Evolutionary conservation across 306 rosid species (phyloP).

Genomic region (Psophocarpus tetragonolobus): DNA sequence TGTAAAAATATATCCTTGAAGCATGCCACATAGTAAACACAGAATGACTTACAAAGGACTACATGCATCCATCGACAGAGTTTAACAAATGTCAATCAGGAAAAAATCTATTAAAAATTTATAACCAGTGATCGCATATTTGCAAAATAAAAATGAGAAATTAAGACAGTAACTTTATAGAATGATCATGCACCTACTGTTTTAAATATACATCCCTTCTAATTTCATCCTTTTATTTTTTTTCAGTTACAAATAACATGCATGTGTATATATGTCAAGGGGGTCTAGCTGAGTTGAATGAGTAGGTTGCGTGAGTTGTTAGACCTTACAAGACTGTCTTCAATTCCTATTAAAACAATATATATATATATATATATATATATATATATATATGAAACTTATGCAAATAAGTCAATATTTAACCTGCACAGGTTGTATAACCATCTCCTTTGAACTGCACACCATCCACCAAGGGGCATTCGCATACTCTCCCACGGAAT

Average conservation of each 20-base stretch:
- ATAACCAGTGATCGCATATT: too few relatives aligned
- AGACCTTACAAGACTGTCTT: too few relatives aligned
- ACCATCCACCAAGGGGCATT: constrained; percentile 94
- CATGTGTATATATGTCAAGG: too few relatives aligned
- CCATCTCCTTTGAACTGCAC: constrained; percentile 99
- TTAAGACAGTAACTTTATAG: neutral
- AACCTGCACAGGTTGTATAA: constrained; percentile 87
- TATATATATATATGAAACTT: too few relatives aligned
- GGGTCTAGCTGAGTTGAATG: too few relatives aligned
- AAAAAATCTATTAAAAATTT: neutral
- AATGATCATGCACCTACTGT: neutral
- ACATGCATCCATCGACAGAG: neutral
- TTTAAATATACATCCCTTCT: neutral
- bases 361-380: too few relatives aligned
- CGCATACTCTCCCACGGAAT: constrained; percentile 97
- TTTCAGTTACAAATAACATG: constrained; percentile 19
- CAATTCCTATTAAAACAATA: too few relatives aligned
- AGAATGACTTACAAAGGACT: neutral
- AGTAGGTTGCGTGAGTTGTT: too few relatives aligned
- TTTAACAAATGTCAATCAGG: neutral
- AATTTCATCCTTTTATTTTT: neutral
- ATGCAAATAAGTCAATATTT: constrained; percentile 20
- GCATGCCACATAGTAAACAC: neutral
- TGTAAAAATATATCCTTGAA: neutral
- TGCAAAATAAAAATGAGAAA: constrained; percentile 1